These are phyloP conservation scores for Alternaria novae-zelandiae DNA, from an alignment of 2,329 filamentous ascomycete genomes.

Conservation along the genomic window DNA sequence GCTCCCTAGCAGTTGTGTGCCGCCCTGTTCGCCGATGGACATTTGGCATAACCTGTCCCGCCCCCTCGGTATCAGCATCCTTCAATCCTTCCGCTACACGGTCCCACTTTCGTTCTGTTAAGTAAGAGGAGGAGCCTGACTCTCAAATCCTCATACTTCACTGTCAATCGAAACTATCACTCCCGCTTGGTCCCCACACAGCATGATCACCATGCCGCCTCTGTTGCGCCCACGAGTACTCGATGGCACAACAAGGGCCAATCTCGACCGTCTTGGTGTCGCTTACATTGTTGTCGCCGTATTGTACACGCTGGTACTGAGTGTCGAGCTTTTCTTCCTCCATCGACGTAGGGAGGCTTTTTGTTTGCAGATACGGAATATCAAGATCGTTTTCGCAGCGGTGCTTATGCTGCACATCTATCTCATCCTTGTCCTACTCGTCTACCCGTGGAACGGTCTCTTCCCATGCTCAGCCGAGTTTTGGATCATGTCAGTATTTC, in stretches of 20 bases:
- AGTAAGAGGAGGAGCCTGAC: slow-evolving; percentile 33
- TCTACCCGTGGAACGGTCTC: slow-evolving; percentile 46
- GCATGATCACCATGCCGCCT: slow-evolving; percentile 42
- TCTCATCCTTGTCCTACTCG: slow-evolving; percentile 43
- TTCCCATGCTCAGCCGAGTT: slow-evolving; percentile 48
- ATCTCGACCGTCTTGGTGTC: slow-evolving; percentile 42
- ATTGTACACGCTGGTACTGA: slow-evolving; percentile 42
- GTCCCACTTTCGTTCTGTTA: slow-evolving; percentile 34
- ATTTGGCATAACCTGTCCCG: slow-evolving; percentile 32
- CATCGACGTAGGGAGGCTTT: slow-evolving; percentile 39
- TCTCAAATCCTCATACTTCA: slow-evolving; percentile 18
- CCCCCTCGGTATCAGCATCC: slow-evolving; percentile 26
- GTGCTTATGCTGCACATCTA: slow-evolving; percentile 47
- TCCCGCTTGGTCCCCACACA: slow-evolving; percentile 20
- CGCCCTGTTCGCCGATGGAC: slow-evolving; percentile 39
- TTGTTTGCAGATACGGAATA: slow-evolving; percentile 41
- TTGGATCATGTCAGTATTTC: slow-evolving; percentile 49
- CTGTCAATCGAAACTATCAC: slow-evolving; percentile 15
- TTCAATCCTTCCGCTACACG: slow-evolving; percentile 26
- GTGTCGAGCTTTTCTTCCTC: slow-evolving; percentile 38
- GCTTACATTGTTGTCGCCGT: slow-evolving; percentile 41
- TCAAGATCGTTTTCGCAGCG: slow-evolving; percentile 43
- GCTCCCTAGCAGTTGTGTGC: slow-evolving; percentile 26
- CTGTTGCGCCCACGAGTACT: slow-evolving; percentile 33
- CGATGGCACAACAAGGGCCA: slow-evolving; percentile 36